Base-by-base conservation (phyloP, 164 flowering plant genomes). In the Aristolochia californica region DNA sequence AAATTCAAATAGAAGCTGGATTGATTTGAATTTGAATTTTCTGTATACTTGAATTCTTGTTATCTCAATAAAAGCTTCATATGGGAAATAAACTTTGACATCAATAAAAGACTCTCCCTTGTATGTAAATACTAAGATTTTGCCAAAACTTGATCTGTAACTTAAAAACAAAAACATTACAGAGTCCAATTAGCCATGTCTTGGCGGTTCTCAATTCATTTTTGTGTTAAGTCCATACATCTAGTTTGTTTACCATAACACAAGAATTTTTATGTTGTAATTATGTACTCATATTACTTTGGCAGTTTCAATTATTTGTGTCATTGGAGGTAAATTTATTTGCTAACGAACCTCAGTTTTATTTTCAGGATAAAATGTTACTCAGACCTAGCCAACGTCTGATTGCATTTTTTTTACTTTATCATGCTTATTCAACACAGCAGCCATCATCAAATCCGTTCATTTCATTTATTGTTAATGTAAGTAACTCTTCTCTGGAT, bases 401-500 rank as follows among this genome's bases (percentile, higher is more conserved):
- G 73, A 65, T 84, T 54, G 97, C 84, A 50, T 76, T 83, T 62
- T 63, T 84, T 27, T 76, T 88, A 56, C 73, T 91, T 53, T 73
- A 77, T 66, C 89, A 79, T 59, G 51, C 78, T 22, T 87, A 85
- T 70, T 56, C 83, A 4, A 68, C 74, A 5, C 85, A 76, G 54
- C 75, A 59, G 43, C 54, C 82, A 30, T 75, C 87, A 40, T 64
- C 75, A 13, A 87, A 85, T 63, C 95, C 98, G 43, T 88, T 84
- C 52, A 68, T 83, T 47, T 63, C 78, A 23, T 34, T 66, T 52
- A 68, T 91, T 48, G 58, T 87, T 28, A 71, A 78, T 68, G 98
- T 91, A 75, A 84, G 84, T 34, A 49, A 9, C 20, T 40, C 20
- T 4, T 34, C 20, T 5, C 0, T 47, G 26, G 4, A 18, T 17